These are phyloP conservation scores for Phlegmacium glaucopus DNA, from an alignment of 768 basidiomycete genomes.

Conservation along the genomic window DNA sequence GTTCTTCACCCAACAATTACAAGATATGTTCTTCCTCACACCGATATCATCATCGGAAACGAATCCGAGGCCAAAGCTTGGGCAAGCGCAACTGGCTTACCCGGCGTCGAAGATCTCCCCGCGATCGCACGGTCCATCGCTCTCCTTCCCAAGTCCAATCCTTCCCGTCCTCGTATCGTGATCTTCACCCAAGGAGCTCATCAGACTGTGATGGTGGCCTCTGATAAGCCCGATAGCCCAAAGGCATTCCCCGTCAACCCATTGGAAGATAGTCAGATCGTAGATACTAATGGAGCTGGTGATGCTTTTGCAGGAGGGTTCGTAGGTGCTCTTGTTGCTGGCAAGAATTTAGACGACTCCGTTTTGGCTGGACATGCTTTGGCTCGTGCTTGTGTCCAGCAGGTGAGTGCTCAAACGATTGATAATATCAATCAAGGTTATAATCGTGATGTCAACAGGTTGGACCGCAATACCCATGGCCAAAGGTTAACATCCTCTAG, in stretches of 20 bases:
- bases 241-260: conserved; percentile 58
- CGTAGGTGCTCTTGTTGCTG: conserved; percentile 78
- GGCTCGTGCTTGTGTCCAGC: conserved; percentile 80
- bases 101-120: conserved; percentile 61
- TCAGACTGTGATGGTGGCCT: conserved; percentile 74
- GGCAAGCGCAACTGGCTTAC: conserved; percentile 68
- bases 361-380: conserved; percentile 86
- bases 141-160: conserved; percentile 69
- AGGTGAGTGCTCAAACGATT: conserved; percentile 43
- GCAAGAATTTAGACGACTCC: conserved; percentile 73
- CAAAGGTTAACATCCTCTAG: conserved; percentile 42
- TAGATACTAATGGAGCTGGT: conserved; percentile 98
- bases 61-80: conserved; percentile 59
- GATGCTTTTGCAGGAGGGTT: conserved; percentile 98
- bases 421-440: too few relatives aligned
- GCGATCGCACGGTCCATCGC: conserved; percentile 77
- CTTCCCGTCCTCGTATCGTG: conserved; percentile 73
- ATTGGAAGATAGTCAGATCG: conserved; percentile 62
- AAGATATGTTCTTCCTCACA: conserved; percentile 98
- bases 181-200: conserved; percentile 89
- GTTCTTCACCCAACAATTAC: conserved; percentile 94
- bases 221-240: conserved; percentile 48
- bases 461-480: conserved; percentile 52
- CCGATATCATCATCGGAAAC: conserved; percentile 67
- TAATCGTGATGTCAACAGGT: conserved; percentile 25